These are phyloP conservation scores for Phylloboletellus chloephorus DNA, from an alignment of 1,284 basidiomycete species.

Conservation along the genomic window DNA sequence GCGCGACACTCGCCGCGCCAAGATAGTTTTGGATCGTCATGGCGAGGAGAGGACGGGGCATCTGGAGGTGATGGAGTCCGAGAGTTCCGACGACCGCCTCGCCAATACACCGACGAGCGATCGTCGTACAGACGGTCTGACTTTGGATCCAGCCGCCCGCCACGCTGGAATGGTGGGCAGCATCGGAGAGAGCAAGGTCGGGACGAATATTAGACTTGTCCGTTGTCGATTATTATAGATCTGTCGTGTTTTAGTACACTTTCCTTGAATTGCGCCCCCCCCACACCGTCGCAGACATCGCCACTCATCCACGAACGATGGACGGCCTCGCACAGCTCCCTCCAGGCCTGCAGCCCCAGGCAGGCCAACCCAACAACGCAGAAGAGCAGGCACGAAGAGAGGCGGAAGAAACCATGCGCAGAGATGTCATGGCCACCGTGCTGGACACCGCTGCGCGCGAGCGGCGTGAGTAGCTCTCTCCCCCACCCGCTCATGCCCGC, in stretches of 20 bases:
- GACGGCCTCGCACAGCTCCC: slow-evolving; percentile 25
- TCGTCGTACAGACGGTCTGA: slow-evolving; percentile 6
- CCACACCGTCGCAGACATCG: background rate
- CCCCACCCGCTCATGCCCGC: background rate
- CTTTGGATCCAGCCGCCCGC: slow-evolving; percentile 7
- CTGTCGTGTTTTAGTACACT: slow-evolving; percentile 8
- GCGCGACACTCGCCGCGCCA: slow-evolving; percentile 8
- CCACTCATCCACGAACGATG: slow-evolving; percentile 11
- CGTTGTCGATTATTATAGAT: slow-evolving; percentile 5
- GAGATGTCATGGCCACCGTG: slow-evolving; percentile 83
- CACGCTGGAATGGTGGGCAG: slow-evolving; percentile 3
- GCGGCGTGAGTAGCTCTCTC: slow-evolving; percentile 62
- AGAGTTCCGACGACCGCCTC: slow-evolving; percentile 1
- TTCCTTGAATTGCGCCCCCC: background rate
- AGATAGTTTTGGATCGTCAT: slow-evolving; percentile 1
- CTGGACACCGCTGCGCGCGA: slow-evolving; percentile 86
- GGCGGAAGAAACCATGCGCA: slow-evolving; percentile 70
- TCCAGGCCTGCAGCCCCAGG: slow-evolving; percentile 28
- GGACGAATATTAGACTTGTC: slow-evolving; percentile 13
- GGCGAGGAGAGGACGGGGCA: background rate
- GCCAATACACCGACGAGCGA: slow-evolving; percentile 7
- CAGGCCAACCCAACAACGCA: slow-evolving; percentile 24
- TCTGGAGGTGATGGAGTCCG: slow-evolving; percentile 1
- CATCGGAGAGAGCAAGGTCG: slow-evolving; percentile 9
- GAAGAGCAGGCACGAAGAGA: slow-evolving; percentile 58